Evolutionary conservation across 2,329 filamentous ascomycete species (phyloP), one percentile per base, ranked within the genome.

Genomic region (Exserohilum rostratum): DNA sequence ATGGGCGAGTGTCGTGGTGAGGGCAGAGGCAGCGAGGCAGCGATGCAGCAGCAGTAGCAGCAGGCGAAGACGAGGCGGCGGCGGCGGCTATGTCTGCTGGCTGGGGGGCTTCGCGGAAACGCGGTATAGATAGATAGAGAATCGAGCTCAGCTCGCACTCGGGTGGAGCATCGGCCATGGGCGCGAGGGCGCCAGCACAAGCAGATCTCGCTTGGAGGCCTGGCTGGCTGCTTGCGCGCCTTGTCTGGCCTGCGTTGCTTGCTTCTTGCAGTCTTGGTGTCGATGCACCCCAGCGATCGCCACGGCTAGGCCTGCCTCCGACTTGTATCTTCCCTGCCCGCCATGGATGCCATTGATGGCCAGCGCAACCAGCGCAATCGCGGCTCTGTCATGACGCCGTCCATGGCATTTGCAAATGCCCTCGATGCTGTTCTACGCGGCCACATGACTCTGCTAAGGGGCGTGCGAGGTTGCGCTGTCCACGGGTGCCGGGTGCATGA

Each of bases 321-420:
- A 12, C 27, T 7, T 25, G 27, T 10, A 0, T 5, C 30, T 25
- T 15, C 37, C 15, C 27, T 18, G 13, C 2, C 11, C 43, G 30
- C 15, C 38, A 17, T 22, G 11, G 5, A 13, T 22, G 5, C 20
- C 20, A n/a, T 15, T 7, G 13, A 29, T 22, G 22, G 10, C 25
- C 20, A 13, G 17, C 43, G 13, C 10, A 6, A 11, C 25, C 20
- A 13, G 17, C 43, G 13, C 10, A 6, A 11, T 35, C 20, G 30
- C 18, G 15, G 38, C 44, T 48, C 18, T 31, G 33, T 18, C 11
- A 54, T 54, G 51, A 50, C 45, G 38, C 37, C 31, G 15, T 13
- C 15, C 51, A 54, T 54, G 51, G 51, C 18, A 54, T 50, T 54
- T 25, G 11, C 7, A 9, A 45, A 50, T 54, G 40, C 29, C 34